phyloP scores from a whole-genome alignment of 768 basidiomycete species.

The Tricholoma hemisulphureum region DNA sequence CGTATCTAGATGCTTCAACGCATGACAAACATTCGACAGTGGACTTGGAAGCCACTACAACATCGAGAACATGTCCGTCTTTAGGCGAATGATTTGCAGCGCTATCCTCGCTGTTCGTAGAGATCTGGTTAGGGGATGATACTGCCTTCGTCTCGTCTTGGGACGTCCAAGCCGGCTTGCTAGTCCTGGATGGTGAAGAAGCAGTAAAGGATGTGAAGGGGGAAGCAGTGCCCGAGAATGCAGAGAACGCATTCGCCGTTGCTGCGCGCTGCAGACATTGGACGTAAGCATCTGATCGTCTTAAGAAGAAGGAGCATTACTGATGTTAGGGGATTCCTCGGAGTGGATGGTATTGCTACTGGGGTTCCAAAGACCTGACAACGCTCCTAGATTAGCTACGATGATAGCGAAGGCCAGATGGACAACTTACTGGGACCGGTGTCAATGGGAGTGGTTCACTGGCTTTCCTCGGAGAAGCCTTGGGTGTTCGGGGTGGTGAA shows the following conservation, averaged over 20 bases:
- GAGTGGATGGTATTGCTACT: constrained; percentile 12
- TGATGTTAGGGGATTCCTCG: constrained; percentile 12
- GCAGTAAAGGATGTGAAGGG: constrained; percentile 29
- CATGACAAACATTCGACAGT: constrained; percentile 17
- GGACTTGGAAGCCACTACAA: constrained; percentile 9
- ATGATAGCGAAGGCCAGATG: background rate
- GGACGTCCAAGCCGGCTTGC: constrained; percentile 20
- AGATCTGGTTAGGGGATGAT: background rate
- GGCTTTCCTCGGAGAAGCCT: constrained; percentile 2
- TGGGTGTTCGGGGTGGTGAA: constrained; percentile 10
- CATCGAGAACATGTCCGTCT: constrained; percentile 13
- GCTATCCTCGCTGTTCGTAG: constrained; percentile 1
- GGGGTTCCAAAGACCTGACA: constrained; percentile 16
- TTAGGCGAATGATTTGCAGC: background rate
- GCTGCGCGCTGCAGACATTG: constrained; percentile 8
- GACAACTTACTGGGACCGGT: constrained; percentile 8
- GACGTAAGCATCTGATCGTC: background rate
- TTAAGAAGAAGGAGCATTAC: constrained; percentile 3
- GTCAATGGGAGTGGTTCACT: constrained; percentile 3
- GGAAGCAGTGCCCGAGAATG: constrained; percentile 36
- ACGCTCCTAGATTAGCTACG: background rate
- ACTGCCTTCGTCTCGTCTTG: background rate
- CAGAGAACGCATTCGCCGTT: constrained; percentile 35
- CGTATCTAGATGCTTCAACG: constrained; percentile 6
- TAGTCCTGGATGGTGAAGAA: constrained; percentile 11